Percentiles rank a stretch among this genome's conserved stretches.
Evolutionary conservation across 345 rosid genomes (phyloP).

Genomic region (Stellera chamaejasme): DNA sequence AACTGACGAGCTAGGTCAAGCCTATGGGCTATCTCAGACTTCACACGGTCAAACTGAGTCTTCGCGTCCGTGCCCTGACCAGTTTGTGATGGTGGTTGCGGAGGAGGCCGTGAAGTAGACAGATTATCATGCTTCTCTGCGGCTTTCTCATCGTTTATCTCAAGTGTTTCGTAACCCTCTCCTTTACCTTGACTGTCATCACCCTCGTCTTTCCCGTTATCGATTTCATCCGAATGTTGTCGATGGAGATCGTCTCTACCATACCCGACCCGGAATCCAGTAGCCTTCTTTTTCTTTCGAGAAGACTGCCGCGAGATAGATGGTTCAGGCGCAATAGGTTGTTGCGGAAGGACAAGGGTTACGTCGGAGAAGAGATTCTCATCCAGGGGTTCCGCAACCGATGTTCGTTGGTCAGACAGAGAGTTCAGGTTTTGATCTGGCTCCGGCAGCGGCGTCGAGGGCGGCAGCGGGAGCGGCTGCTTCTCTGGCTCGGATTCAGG

Average conservation of each 20-base stretch:
- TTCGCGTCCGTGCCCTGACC: slow-evolving; percentile 6
- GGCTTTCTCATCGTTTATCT: neutral
- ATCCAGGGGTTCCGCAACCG: slow-evolving; percentile 46
- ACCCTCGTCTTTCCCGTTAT: slow-evolving; percentile 15
- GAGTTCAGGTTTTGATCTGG: neutral
- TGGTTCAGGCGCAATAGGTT: slow-evolving; percentile 5
- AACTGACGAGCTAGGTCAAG: slow-evolving; percentile 38
- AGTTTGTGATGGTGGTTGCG: neutral
- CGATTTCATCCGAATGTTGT: slow-evolving; percentile 2
- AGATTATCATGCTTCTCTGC: neutral
- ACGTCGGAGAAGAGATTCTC: slow-evolving; percentile 83
- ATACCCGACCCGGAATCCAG: slow-evolving; percentile 68
- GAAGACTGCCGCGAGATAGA: slow-evolving; percentile 35
- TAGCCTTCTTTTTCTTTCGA: slow-evolving; percentile 73
- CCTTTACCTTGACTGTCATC: slow-evolving; percentile 15
- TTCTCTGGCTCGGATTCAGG: slow-evolving; percentile 11
- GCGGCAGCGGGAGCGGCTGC: slow-evolving; percentile 9
- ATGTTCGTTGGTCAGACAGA: neutral
- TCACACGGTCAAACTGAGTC: slow-evolving; percentile 28
- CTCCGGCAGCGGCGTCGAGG: slow-evolving; percentile 12
- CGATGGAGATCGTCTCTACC: slow-evolving; percentile 33
- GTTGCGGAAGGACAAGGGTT: slow-evolving; percentile 37
- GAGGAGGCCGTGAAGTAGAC: slow-evolving; percentile 10
- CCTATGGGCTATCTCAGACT: slow-evolving; percentile 40
- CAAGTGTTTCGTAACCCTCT: neutral